These are phyloP conservation scores for Paraurostyla sp. DNA, from an alignment of 73 alveolate species.

Conservation along the genomic window DNA sequence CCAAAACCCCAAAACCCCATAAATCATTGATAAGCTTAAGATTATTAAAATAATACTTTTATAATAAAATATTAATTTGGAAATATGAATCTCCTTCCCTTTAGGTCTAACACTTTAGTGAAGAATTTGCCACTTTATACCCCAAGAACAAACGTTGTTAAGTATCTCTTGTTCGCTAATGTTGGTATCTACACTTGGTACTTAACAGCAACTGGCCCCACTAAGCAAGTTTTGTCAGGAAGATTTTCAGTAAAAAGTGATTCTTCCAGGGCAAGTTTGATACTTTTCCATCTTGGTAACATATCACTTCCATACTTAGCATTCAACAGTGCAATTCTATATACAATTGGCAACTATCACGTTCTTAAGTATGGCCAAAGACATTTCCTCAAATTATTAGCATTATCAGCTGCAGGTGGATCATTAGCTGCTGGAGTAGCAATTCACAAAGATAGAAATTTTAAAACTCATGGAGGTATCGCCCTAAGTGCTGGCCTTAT, in stretches of 20 bases:
- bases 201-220: neutral
- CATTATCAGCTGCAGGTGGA: neutral
- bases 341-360: slow-evolving; percentile 29
- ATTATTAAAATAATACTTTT: too few species aligned
- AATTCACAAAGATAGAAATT: slow-evolving; percentile 3
- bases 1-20: too few species aligned
- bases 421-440: neutral
- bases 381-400: neutral
- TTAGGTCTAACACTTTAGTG: neutral
- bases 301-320: neutral
- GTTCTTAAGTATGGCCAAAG: neutral
- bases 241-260: neutral
- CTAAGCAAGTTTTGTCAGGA: neutral
- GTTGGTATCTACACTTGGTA: neutral
- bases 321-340: neutral
- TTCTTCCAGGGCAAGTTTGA: neutral
- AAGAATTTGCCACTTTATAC: neutral
- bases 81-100: slow-evolving; percentile 33
- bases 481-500: neutral
- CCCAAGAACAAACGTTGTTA: neutral
- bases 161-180: neutral
- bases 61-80: too few species aligned
- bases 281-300: neutral
- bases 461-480: neutral
- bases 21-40: too few species aligned